Evolutionary conservation across 2,329 filamentous ascomycete species (phyloP), one percentile per base, ranked within the genome.

Genomic region (Claviceps humidiphila): DNA sequence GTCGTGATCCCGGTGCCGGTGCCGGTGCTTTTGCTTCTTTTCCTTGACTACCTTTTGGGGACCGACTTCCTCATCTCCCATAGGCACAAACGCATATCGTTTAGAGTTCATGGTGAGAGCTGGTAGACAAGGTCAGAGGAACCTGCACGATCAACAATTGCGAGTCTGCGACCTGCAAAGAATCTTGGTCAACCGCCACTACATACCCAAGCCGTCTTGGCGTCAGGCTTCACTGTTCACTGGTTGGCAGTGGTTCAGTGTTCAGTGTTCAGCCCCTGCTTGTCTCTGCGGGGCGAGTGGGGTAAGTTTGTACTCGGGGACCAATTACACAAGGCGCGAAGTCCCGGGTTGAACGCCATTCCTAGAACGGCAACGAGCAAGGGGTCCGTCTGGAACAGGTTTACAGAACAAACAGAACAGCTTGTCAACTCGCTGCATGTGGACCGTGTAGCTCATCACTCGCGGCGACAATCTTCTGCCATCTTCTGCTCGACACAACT

Each of bases 81-180:
- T 85, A 7, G 81, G 76, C 56, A 85, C 67, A 58, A 85, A 78
- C 7, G 81, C 80, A 64, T 85, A 85, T 60, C 77, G 79, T 65
- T 84, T 84, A 47, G 71, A 70, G 55, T 71, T 73, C 74, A 77
- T 76, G 49, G 17, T 56, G 53, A 30, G 49, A 3, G 11, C 11
- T 37, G 5, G 43, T 20, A 16, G n/a, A 43, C 41, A 24, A 11
- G 20, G 5, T 22, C 41, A 24, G 5, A 13, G 20, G 11, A n/a
- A 43, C 2, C 40, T 20, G 30, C 30, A 11, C 30, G 9, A 34
- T 34, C 30, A 34, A 34, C 3, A 4, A 11, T 22, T 22, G 22
- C 3, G 22, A 22, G 22, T 22, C 9, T 30, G 30, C 9, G 9
- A 34, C 9, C 30, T 34, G 30, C 30, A 34, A 11, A 34, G 30